phyloP scores from a whole-genome alignment of 768 basidiomycete species.

The Tylopilus plumbeoviolaceoides region DNA sequence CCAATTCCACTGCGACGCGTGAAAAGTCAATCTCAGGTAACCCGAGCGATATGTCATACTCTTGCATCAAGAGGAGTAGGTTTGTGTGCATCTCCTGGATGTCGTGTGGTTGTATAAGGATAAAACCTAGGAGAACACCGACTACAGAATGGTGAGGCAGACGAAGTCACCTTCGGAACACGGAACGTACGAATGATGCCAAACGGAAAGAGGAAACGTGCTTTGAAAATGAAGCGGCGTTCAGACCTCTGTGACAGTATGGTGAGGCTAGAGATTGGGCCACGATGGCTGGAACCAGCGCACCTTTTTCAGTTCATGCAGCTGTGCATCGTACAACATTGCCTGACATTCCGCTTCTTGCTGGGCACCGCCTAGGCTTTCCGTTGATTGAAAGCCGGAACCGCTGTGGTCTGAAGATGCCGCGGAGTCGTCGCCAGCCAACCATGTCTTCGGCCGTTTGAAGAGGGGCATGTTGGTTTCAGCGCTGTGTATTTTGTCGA shows the following conservation, averaged over 20 bases:
- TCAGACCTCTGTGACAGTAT: slow-evolving; percentile 11
- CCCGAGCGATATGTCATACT: slow-evolving; percentile 64
- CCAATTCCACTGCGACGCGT: slow-evolving; percentile 70
- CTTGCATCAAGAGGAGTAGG: slow-evolving; percentile 59
- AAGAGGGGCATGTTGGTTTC: slow-evolving; percentile 29
- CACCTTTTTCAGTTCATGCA: slow-evolving; percentile 24
- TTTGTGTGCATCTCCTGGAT: slow-evolving; percentile 67
- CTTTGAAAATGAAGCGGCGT: slow-evolving; percentile 23
- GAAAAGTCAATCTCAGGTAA: slow-evolving; percentile 65
- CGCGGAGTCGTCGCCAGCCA: slow-evolving; percentile 9
- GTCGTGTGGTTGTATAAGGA: slow-evolving; percentile 62
- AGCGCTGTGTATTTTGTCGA: background rate
- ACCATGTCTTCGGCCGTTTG: slow-evolving; percentile 33
- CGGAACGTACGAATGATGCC: slow-evolving; percentile 55
- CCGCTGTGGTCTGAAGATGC: slow-evolving; percentile 9
- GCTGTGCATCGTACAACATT: slow-evolving; percentile 23
- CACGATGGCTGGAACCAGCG: background rate
- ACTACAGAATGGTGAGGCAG: slow-evolving; percentile 38
- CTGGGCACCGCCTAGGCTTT: slow-evolving; percentile 13
- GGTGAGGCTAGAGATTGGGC: background rate
- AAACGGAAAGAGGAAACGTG: slow-evolving; percentile 64
- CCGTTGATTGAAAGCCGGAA: background rate
- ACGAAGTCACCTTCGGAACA: background rate
- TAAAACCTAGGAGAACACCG: slow-evolving; percentile 59
- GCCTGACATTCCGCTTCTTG: slow-evolving; percentile 23